Evolutionary conservation across 2,329 filamentous ascomycete species (phyloP), one percentile per base, ranked within the genome.

Genomic region (Colletotrichum nymphaeae): DNA sequence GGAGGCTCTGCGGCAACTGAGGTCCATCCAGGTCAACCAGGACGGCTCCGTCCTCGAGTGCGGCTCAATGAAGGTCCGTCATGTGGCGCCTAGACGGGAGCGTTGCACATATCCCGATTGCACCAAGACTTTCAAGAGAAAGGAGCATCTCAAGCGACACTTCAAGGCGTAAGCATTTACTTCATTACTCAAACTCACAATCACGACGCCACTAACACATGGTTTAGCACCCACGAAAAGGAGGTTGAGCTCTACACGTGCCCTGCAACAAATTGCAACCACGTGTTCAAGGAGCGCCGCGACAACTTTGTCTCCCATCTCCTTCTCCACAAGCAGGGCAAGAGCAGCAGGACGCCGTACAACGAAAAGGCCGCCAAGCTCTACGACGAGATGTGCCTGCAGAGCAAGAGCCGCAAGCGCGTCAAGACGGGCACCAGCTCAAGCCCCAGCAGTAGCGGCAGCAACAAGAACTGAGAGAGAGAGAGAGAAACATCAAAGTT

Each of bases 111-210:
- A 86, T 37, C 82, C 82, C 7, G 83, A 83, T 32, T 90, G 88
- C 78, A 78, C 83, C 75, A 86, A 86, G 76, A 84, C 84, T 0
- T 89, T 88, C 73, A 86, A 87, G 76, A 83, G 88, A 68, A 86
- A 86, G 28, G 88, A 90, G 78, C 88, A 90, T 74, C 80, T 90
- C 22, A 90, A 89, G 81, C 84, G 88, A 32, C 88, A 90, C 77
- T 83, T 86, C 64, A 83, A 84, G 66, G 86, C 86, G 88, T 89
- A 77, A 82, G 86, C 4, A 35, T 35, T 84, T 32, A 42, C 24
- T n/a, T 42, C 24, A 2, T 9, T 11, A 30, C 24, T 19, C 2
- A 26, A 32, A 35, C 35, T 9, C 12, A 46, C 26, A 63, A 52
- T 68, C 59, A 16, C 76, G 81, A 76, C 8, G 19, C 22, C 22